Conservation (phyloP, 179 eudicot genomes). For the Beta macrorhiza region DNA sequence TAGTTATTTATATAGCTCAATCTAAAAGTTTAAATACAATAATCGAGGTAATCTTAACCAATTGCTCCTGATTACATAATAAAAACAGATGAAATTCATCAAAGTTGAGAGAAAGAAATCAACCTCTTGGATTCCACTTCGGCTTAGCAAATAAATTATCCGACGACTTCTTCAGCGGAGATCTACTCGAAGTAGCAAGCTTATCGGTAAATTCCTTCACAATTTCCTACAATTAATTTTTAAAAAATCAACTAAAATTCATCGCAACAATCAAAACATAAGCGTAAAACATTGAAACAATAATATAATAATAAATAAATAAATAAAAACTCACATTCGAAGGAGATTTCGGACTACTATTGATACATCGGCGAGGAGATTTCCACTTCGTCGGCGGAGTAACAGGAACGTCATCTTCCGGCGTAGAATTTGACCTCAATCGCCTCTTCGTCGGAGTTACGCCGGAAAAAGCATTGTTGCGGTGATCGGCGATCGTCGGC, state of each 20-base stretch:
- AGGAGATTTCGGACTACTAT: constrained; percentile 43
- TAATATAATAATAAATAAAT: neutral
- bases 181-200: constrained; percentile 27
- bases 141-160: constrained; percentile 48
- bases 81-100: neutral
- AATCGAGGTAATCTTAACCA: neutral
- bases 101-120: neutral
- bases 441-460: constrained; percentile 48
- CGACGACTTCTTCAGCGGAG: constrained; percentile 47
- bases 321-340: constrained; percentile 32
- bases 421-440: constrained; percentile 44
- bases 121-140: constrained; percentile 75
- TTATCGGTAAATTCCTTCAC: constrained; percentile 35
- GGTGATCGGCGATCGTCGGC: constrained; percentile 46
- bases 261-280: neutral
- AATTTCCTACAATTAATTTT: constrained; percentile 32
- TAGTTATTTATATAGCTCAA: neutral
- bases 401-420: constrained; percentile 24
- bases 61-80: neutral
- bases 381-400: constrained; percentile 43
- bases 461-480: constrained; percentile 32
- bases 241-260: neutral
- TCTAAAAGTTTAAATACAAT: neutral
- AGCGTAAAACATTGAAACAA: neutral
- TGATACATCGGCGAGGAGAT: constrained; percentile 49